Conservation (phyloP, 1,139 yeast genomes). For the Barnettozyma hawaiiensis region DNA sequence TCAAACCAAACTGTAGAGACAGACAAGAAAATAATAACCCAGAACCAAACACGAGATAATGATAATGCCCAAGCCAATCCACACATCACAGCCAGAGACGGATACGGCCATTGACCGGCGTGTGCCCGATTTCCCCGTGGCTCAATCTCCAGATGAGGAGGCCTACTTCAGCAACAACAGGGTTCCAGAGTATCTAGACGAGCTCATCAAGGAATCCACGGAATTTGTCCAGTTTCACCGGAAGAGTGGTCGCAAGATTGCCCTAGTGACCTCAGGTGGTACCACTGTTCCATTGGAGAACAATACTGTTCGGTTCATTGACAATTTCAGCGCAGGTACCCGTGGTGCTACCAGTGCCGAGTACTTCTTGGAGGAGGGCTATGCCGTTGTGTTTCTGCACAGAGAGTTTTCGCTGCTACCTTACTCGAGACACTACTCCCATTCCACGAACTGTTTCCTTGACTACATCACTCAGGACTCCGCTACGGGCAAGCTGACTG, state of each 20-base stretch:
- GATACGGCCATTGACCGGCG: constrained; percentile 73
- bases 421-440: constrained; percentile 82
- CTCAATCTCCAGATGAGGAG: constrained; percentile 68
- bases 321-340: constrained; percentile 95
- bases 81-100: constrained; percentile 67
- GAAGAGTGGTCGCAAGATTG: constrained; percentile 45
- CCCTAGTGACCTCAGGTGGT: constrained; percentile 92
- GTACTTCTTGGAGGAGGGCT: constrained; percentile 75
- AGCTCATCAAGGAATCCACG: constrained; percentile 49
- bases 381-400: constrained; percentile 88
- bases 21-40: too few relatives aligned
- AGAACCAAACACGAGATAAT: too few relatives aligned
- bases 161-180: constrained; percentile 64
- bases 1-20: too few relatives aligned
- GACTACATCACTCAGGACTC: constrained; percentile 60
- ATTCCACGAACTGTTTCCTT: constrained; percentile 76
- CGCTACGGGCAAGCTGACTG: constrained; percentile 45
- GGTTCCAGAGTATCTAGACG: constrained; percentile 69
- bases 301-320: constrained; percentile 93
- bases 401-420: constrained; percentile 91
- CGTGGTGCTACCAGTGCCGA: constrained; percentile 97
- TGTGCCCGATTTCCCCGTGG: constrained; percentile 74
- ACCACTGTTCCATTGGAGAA: constrained; percentile 96
- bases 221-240: constrained; percentile 50
- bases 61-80: constrained; percentile 15